Percentiles rank a stretch among this genome's conserved stretches.
Conservation (phyloP, 2,329 filamentous ascomycete species). For the Penicillium sp. region DNA sequence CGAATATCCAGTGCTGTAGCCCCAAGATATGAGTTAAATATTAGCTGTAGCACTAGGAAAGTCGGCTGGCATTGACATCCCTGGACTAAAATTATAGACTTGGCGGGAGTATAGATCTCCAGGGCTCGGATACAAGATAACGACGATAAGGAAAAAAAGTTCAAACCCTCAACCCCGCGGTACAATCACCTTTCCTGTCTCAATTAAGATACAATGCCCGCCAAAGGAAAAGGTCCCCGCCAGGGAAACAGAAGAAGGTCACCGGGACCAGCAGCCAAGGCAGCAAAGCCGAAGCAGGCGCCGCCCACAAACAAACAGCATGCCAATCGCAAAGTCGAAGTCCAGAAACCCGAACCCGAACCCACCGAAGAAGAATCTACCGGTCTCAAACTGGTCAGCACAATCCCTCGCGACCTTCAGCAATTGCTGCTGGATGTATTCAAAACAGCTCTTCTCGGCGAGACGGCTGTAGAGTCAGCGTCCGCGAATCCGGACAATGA, state of each 20-base stretch:
- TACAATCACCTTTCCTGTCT: not conserved
- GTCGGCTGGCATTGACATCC: no score
- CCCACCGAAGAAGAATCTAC: slow-evolving; percentile 2
- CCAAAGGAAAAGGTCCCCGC: slow-evolving; percentile 3
- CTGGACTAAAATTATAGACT: no score
- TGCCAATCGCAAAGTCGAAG: slow-evolving; percentile 7
- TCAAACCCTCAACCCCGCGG: slow-evolving; percentile 8
- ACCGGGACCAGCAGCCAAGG: slow-evolving; percentile 2
- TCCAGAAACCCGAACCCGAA: slow-evolving; percentile 9
- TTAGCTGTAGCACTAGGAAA: no score
- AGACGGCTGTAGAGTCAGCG: slow-evolving; percentile 15
- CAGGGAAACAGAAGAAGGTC: slow-evolving; percentile 13
- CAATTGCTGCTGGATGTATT: slow-evolving; percentile 76
- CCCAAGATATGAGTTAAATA: no score
- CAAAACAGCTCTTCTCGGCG: slow-evolving; percentile 59
- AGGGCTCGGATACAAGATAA: slow-evolving; percentile 3
- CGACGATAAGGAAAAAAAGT: slow-evolving; percentile 11
- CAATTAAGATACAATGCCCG: not conserved
- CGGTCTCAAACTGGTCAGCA: slow-evolving; percentile 27
- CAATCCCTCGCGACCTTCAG: slow-evolving; percentile 58
- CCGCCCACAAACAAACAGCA: slow-evolving; percentile 13
- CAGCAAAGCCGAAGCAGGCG: slow-evolving; percentile 8
- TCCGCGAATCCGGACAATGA: not conserved
- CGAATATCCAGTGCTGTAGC: no score
- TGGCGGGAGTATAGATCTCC: not conserved